A percentile compares a stretch with the other conserved stretches of the same genome.
Evolutionary conservation across 1,284 basidiomycete species (phyloP).

Genomic region (Naganishia sp.): DNA sequence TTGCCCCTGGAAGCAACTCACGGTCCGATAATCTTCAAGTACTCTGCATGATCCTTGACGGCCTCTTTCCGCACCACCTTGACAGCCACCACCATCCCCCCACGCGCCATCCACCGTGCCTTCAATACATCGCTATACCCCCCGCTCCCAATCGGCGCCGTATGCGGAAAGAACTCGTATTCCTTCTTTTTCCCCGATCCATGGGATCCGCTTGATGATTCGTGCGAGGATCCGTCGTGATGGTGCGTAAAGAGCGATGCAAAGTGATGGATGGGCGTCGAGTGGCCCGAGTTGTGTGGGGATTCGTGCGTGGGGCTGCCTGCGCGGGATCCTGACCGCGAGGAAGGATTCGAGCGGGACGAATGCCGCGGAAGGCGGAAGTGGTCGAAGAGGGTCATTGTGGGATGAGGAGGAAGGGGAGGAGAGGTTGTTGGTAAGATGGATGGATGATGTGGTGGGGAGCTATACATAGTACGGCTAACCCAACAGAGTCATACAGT

Average conservation of each 20-base stretch:
- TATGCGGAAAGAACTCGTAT: slow-evolving; percentile 27
- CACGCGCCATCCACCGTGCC: slow-evolving; percentile 27
- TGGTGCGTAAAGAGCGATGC: slow-evolving; percentile 15
- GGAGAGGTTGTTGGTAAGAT: neutral
- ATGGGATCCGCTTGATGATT: slow-evolving; percentile 2
- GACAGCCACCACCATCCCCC: slow-evolving; percentile 27
- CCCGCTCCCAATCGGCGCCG: slow-evolving; percentile 31
- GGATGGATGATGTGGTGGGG: neutral
- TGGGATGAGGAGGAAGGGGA: neutral
- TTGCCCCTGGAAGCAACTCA: slow-evolving; percentile 6
- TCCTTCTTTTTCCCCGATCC: slow-evolving; percentile 25
- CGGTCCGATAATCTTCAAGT: slow-evolving; percentile 29
- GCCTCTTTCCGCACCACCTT: slow-evolving; percentile 35
- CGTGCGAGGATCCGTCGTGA: neutral
- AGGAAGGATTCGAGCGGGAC: slow-evolving; percentile 12
- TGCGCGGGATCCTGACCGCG: neutral
- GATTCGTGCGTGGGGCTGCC: slow-evolving; percentile 1
- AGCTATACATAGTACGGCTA: neutral
- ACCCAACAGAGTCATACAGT: neutral
- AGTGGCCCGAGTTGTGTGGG: neutral
- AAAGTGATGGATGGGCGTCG: neutral
- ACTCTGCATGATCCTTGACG: slow-evolving; percentile 31
- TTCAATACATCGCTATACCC: slow-evolving; percentile 32
- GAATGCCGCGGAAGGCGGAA: slow-evolving; percentile 17
- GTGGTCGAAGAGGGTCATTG: slow-evolving; percentile 23